A percentile compares a stretch with the other conserved stretches of the same genome.
Conservation (phyloP, 2,329 filamentous ascomycete species). For the Diaporthe eres region DNA sequence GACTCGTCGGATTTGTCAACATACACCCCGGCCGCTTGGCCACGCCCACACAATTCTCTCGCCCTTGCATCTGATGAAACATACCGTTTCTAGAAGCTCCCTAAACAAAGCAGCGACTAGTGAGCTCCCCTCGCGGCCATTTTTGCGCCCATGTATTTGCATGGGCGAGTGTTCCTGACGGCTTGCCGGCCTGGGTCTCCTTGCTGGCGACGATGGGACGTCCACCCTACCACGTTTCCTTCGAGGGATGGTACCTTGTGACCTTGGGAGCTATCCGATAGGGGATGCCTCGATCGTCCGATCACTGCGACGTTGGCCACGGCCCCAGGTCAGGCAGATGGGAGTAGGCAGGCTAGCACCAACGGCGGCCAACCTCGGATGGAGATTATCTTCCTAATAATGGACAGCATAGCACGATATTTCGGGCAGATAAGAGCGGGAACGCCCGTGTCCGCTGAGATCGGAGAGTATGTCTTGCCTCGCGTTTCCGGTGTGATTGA, state of each 20-base stretch:
- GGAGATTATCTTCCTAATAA: slow-evolving; percentile 8
- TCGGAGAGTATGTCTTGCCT: neutral
- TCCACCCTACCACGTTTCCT: slow-evolving; percentile 10
- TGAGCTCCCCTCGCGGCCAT: neutral
- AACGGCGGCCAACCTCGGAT: slow-evolving; percentile 33
- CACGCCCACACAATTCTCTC: neutral
- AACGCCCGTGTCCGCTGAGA: slow-evolving; percentile 20
- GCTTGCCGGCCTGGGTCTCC: neutral
- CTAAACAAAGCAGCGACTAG: slow-evolving; percentile 1
- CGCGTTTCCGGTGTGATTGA: slow-evolving; percentile 14
- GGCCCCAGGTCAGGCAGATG: slow-evolving; percentile 15
- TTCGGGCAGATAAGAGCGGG: slow-evolving; percentile 14
- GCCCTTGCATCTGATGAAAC: slow-evolving; percentile 21
- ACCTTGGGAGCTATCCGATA: slow-evolving; percentile 17
- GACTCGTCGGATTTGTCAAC: slow-evolving; percentile 12
- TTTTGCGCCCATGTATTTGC: slow-evolving; percentile 12
- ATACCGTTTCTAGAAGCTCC: slow-evolving; percentile 2
- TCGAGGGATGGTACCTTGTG: slow-evolving; percentile 26
- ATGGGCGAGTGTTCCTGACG: neutral
- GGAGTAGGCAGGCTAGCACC: slow-evolving; percentile 18
- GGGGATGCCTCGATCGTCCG: slow-evolving; percentile 20
- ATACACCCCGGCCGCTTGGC: neutral
- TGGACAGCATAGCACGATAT: slow-evolving; percentile 5
- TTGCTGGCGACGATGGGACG: neutral
- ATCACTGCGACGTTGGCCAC: slow-evolving; percentile 23